Evolutionary conservation across 495 filamentous ascomycete species (phyloP), one percentile per base, ranked within the genome.

Genomic region (Mytilinidion resinicola): DNA sequence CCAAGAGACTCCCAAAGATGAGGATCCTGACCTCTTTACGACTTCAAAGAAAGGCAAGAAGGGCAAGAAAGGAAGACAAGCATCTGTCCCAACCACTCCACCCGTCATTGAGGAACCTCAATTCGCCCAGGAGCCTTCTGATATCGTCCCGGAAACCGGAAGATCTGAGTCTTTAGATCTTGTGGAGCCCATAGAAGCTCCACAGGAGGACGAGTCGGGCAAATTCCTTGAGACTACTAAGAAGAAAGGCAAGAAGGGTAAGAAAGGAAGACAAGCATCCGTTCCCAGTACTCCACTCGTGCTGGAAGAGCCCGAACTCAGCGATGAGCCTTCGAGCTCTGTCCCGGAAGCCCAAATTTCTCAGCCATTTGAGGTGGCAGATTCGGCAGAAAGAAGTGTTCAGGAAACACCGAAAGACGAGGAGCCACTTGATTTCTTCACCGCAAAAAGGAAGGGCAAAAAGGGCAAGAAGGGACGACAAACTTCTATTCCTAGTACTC

Each of bases 1-100:
- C 9, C 21, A 53, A 37, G 33, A 19, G 21, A 17, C 51, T 53
- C 34, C 21, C 12, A 14, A 49, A 30, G 46, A 49, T 10, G 46
- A 49, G 17, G 46, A 25, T 17, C 9, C 46, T 25, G 53, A 30
- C 25, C 2, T 19, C 21, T 21, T 12, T 10, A 66, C 67, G 43
- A 62, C 61, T 9, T 12, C 21, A 12, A 67, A 64, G 50, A 67
- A 64, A 51, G 36, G 37, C 34, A 67, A 63, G 50, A 63, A 67
- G 48, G 63, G 57, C 38, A 66, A 66, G 56, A 66, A 63, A 38
- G 34, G 17, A 20, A 61, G 59, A 46, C 38, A 51, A 42, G n/a
- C 19, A 43, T 60, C 63, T n/a, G 49, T 36, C 1, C 9, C 41
- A 7, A 15, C 35, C 14, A 43, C 53, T n/a, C 36, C 53, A 17